phyloP scores from a whole-genome alignment of 75 land plant species.

The Picea glauca region DNA sequence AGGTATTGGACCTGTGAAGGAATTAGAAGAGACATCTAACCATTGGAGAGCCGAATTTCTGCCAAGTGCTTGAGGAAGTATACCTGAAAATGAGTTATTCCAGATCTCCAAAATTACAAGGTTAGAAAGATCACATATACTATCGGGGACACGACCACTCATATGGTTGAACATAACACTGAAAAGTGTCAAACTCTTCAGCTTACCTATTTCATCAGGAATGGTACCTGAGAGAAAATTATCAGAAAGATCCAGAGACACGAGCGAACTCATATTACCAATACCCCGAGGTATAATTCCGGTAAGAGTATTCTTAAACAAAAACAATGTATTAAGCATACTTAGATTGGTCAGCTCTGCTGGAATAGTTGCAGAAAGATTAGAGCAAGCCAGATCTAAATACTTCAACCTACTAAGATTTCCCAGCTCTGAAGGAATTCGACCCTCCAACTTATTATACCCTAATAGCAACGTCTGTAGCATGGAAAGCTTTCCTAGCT shows the following conservation, averaged over 20 bases:
- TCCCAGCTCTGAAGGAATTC: constrained; percentile 73
- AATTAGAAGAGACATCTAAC: constrained; percentile 75
- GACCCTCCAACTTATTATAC: constrained; percentile 69
- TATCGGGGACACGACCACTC: constrained; percentile 53
- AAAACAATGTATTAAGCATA: constrained; percentile 36
- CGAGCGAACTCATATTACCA: constrained; percentile 55
- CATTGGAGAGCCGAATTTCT: constrained; percentile 41
- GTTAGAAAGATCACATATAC: constrained; percentile 43
- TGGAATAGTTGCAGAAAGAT: constrained; percentile 56
- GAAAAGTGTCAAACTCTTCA: constrained; percentile 63
- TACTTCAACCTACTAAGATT: constrained; percentile 66
- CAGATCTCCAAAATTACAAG: constrained; percentile 65
- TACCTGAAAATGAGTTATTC: constrained; percentile 63
- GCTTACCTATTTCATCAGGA: constrained; percentile 45
- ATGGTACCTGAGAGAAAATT: constrained; percentile 66
- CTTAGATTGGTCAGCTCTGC: constrained; percentile 45
- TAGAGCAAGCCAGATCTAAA: constrained; percentile 59
- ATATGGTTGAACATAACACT: constrained; percentile 71
- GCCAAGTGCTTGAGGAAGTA: constrained; percentile 57
- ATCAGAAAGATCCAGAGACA: constrained; percentile 68
- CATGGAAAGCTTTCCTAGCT: constrained; percentile 63
- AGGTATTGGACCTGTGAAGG: constrained; percentile 67
- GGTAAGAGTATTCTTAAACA: constrained; percentile 52
- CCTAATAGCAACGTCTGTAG: constrained; percentile 69
- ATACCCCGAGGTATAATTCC: constrained; percentile 58